Evolutionary conservation across 2,329 filamentous ascomycete genomes (phyloP).

Genomic region (Sporothrix luriei): DNA sequence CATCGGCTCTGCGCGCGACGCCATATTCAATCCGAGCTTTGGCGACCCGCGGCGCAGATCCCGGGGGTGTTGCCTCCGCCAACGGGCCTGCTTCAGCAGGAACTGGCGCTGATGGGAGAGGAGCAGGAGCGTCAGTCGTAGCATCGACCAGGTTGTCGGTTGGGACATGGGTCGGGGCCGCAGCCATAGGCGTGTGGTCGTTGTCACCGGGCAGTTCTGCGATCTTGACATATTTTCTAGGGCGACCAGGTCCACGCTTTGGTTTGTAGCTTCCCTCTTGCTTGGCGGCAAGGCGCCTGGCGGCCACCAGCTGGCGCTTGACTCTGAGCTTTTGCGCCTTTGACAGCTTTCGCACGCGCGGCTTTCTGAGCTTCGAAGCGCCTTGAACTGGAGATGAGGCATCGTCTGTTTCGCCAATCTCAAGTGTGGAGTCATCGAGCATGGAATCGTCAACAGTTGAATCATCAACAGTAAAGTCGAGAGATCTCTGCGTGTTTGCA

Average conservation of each 20-base stretch:
- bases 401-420: neutral
- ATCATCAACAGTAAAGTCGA: neutral
- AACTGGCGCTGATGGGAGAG: neutral
- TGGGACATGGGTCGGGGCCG: too few relatives aligned
- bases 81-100: neutral
- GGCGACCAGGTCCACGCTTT: conserved; percentile 16
- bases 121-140: neutral
- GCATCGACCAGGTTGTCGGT: too few relatives aligned
- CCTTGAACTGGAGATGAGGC: neutral
- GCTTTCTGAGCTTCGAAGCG: neutral
- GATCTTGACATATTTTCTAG: conserved; percentile 15
- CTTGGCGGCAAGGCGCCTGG: neutral
- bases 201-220: neutral
- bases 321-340: conserved; percentile 19
- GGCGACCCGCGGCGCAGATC: neutral
- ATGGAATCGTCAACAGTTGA: neutral
- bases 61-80: neutral
- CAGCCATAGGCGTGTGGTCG: conserved; percentile 1
- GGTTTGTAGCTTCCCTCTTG: conserved; percentile 14
- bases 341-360: conserved; percentile 3
- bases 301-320: conserved; percentile 16
- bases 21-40: conserved; percentile 8
- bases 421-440: neutral
- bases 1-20: neutral
- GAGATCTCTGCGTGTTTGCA: neutral